Base-by-base conservation (phyloP, 208 protist genomes). In the Porcisia deanei region DNA sequence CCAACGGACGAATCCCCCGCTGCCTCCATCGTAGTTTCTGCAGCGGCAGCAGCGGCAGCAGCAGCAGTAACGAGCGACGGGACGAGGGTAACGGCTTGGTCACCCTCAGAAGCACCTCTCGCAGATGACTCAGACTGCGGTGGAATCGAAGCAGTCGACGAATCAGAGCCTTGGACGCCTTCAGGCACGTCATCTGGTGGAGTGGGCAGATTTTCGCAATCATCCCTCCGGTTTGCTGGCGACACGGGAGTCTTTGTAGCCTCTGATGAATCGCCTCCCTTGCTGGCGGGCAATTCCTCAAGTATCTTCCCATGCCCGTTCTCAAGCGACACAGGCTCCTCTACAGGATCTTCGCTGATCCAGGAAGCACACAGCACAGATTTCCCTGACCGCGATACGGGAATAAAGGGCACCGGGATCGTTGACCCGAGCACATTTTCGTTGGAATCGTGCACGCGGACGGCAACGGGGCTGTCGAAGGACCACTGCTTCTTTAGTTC, bases 401-500 rank as follows among this genome's bases (percentile, higher is more conserved):
- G 37, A 7, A 20, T 47, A 58, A 91, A 79, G 4, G 45, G 30
- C 41, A 77, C 60, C 12, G 89, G 89, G 58, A 91, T 84, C 14
- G 86, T 89, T 0, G 84, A 89, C 14, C 89, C 89, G 22, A 93
- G 80, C 20, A 79, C 81, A 18, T 25, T 61, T 55, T 73, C 76
- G n/a, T 76, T 77, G 43, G 43, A 75, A 57, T 79, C 81, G 14
- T 76, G 75, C 58, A 93, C 77, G 37, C 89, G 84, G 39, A 91
- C 79, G 41, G 86, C 89, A 45, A 93, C 34, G 18, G 76, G 9
- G 47, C 82, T 68, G n/a, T 55, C 66, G 41, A 68, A 76, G 67
- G 68, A 76, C 89, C 87, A 94, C 54, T 90, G 86, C 59, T 71
- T 68, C 55, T 80, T 85, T 47, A 84, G 65, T 20, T 85, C 70